A percentile compares a stretch with the other conserved stretches of the same genome.
Conservation (phyloP, 768 basidiomycete genomes). For the Amanita polypyramis region DNA sequence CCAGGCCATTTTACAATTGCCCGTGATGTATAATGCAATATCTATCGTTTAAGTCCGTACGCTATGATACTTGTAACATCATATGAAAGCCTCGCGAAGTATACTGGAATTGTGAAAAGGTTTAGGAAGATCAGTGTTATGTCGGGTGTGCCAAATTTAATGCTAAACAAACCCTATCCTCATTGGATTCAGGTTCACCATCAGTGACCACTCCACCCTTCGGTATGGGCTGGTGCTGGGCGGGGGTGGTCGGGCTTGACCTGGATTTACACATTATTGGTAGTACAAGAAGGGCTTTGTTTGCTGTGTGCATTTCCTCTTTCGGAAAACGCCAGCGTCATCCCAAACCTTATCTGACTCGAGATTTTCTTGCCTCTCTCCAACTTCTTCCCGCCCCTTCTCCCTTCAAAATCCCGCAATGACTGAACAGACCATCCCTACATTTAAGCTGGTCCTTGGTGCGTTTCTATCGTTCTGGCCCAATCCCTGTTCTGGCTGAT, state of each 20-base stretch:
- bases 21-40: too few relatives aligned
- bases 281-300: background rate
- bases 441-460: constrained; percentile 99
- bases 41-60: too few relatives aligned
- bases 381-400: constrained; percentile 15
- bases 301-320: constrained; percentile 9
- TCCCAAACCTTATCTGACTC: constrained; percentile 33
- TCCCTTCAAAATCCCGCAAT: constrained; percentile 11
- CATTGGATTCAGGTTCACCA: background rate
- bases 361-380: constrained; percentile 19
- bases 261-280: too few relatives aligned
- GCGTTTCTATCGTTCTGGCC: constrained; percentile 26
- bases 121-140: too few relatives aligned
- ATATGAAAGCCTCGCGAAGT: too few relatives aligned
- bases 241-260: too few relatives aligned
- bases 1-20: too few relatives aligned
- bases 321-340: constrained; percentile 27
- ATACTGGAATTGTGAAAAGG: too few relatives aligned
- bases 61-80: too few relatives aligned
- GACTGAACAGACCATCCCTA: constrained; percentile 52
- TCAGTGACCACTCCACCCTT: background rate
- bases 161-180: too few relatives aligned
- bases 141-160: too few relatives aligned
- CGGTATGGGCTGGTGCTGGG: too few relatives aligned
- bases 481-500: constrained; percentile 31